phyloP scores from a whole-genome alignment of 2,329 filamentous ascomycete genomes.

The Coniochaeta pulveracea region DNA sequence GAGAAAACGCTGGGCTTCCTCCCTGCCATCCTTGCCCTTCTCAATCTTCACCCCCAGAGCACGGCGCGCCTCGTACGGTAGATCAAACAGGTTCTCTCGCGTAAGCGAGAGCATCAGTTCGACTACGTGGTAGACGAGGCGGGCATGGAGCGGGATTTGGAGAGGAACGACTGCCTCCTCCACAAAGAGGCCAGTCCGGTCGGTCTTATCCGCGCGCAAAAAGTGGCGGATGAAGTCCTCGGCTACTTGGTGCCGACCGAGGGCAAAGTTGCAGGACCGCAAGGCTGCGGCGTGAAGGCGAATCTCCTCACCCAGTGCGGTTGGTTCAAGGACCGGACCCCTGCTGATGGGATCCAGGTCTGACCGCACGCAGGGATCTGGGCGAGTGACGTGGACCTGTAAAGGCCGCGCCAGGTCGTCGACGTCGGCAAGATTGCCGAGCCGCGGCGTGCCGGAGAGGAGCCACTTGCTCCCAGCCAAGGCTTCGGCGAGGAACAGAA shows the following conservation, averaged over 20 bases:
- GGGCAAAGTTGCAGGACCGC: conserved; percentile 20
- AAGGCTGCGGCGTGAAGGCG: conserved; percentile 18
- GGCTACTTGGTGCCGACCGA: conserved; percentile 24
- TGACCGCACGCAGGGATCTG: conserved; percentile 18
- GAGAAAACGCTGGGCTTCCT: too few relatives aligned
- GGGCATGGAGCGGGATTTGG: neutral
- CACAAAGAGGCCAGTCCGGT: conserved; percentile 11
- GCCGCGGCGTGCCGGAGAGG: conserved; percentile 29
- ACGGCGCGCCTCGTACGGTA: neutral
- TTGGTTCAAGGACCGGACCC: conserved; percentile 17
- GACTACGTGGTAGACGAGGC: neutral
- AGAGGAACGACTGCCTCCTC: neutral
- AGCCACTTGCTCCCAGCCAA: conserved; percentile 27
- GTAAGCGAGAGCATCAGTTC: neutral
- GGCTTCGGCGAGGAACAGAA: conserved; percentile 20
- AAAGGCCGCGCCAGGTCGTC: conserved; percentile 22
- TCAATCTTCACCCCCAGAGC: neutral
- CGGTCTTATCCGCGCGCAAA: conserved; percentile 31
- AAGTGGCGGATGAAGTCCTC: conserved; percentile 48
- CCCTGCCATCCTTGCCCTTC: neutral
- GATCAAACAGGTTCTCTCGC: neutral
- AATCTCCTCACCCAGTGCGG: conserved; percentile 21
- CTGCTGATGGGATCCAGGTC: conserved; percentile 24
- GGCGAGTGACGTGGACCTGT: conserved; percentile 25
- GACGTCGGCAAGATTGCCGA: conserved; percentile 21